phyloP scores from a whole-genome alignment of 2,329 filamentous ascomycete species.

The Fragosphaeria purpurea region DNA sequence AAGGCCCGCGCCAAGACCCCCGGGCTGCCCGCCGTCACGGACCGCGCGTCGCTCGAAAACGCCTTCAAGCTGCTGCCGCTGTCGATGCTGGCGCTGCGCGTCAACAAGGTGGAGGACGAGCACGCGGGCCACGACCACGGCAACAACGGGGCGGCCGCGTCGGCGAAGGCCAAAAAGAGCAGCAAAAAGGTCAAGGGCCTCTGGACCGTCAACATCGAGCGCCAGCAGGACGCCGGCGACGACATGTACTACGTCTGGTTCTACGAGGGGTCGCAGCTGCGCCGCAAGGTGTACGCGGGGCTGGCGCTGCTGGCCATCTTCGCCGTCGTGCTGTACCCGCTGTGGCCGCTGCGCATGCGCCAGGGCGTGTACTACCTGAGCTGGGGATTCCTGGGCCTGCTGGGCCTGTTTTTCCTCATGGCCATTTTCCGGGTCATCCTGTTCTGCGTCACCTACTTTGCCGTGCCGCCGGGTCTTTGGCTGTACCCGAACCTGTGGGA shows the following conservation, averaged over 20 bases:
- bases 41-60: conserved; percentile 78
- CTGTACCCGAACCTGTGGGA: conserved; percentile 97
- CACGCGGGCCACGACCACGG: conserved; percentile 62
- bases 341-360: conserved; percentile 87
- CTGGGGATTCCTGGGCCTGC: conserved; percentile 81
- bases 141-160: not conserved
- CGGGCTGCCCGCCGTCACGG: conserved; percentile 75
- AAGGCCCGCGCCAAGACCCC: conserved; percentile 87
- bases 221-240: conserved; percentile 80
- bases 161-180: conserved; percentile 47
- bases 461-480: conserved; percentile 81
- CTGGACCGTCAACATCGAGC: conserved; percentile 92
- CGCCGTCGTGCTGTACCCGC: conserved; percentile 82
- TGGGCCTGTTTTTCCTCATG: conserved; percentile 95
- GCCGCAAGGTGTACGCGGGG: conserved; percentile 81
- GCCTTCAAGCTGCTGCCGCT: conserved; percentile 90
- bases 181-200: conserved; percentile 88
- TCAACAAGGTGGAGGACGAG: conserved; percentile 64
- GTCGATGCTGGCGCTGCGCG: conserved; percentile 85
- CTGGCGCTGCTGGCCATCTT: conserved; percentile 79
- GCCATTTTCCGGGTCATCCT: conserved; percentile 92
- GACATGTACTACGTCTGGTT: conserved; percentile 96
- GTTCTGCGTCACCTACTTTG: conserved; percentile 87
- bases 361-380: conserved; percentile 95
- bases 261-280: conserved; percentile 88